Base-by-base conservation (phyloP, 345 rosid species). In the Arabis hirsuta region DNA sequence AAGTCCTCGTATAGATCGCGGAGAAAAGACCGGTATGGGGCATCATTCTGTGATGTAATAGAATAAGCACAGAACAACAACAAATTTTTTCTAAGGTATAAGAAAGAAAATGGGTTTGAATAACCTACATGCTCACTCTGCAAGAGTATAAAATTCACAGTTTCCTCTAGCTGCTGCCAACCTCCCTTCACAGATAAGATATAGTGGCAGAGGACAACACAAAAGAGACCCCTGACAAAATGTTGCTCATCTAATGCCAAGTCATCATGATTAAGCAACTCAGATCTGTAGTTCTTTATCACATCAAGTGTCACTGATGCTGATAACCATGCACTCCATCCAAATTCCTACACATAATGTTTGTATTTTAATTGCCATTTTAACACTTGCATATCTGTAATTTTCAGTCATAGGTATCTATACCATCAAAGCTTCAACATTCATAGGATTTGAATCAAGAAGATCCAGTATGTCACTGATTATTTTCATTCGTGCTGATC, bases 371-470 rank as follows among this genome's bases (percentile, higher is more conserved):
- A 60, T 60, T 59, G 61, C 32, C 61, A 24, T 41, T 76, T 41
- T 20, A 57, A 20, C 66, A 70, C 59, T 63, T 31, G 32, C 55
- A 63, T 70, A 41, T 38, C 54, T 47, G 4, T 3, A 55, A 63
- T 31, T 39, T 39, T 48, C 59, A 22, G 45, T 42, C 67, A 38
- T 39, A 54, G 42, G 61, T 39, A 36, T 32, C 27, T 69, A 46
- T 93, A 93, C 98, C 98, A 93, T 86, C 48, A 93, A 74, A 62
- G 98, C 86, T 83, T 93, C 98, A 72, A 93, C 78, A 80, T 93
- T 93, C 81, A 87, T 76, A 67, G 91, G 80, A 86, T 83, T 89
- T 55, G 98, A 86, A 82, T 90, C 97, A 61, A 93, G 92, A 62
- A 93, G 86, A 80, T 88, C 91, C 72, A 84, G 86, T 64, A 93